Conservation (phyloP, 2,329 filamentous ascomycete genomes). For the Byssothecium circinans region DNA sequence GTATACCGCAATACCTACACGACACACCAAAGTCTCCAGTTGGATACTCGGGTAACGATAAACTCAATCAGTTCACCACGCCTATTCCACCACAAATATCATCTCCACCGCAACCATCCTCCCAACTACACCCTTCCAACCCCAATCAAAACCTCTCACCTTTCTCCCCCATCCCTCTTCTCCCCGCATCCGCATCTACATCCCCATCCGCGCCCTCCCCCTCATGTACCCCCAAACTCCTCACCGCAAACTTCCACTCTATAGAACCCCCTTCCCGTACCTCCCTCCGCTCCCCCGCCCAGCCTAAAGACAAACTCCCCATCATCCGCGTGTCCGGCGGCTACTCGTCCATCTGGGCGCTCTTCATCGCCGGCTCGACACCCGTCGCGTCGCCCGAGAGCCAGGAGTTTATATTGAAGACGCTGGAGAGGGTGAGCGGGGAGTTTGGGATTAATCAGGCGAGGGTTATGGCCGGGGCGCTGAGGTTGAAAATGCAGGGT, state of each 20-base stretch:
- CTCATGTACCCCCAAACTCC: conserved; percentile 8
- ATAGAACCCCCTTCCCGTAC: not conserved
- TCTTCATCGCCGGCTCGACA: conserved; percentile 36
- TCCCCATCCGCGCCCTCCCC: not conserved
- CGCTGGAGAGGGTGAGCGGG: conserved; percentile 66
- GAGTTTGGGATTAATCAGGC: conserved; percentile 41
- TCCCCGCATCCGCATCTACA: not conserved
- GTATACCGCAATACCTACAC: conserved; percentile 39
- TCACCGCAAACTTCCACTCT: conserved; percentile 28
- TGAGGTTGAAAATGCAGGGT: conserved; percentile 23
- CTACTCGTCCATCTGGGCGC: conserved; percentile 34
- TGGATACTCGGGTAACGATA: not conserved
- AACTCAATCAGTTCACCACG: not conserved
- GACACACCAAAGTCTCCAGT: conserved; percentile 28
- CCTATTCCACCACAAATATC: not conserved
- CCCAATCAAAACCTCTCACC: not conserved
- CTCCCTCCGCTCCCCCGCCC: not conserved
- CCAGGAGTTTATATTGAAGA: conserved; percentile 26
- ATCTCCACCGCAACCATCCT: not conserved
- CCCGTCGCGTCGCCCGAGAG: conserved; percentile 25
- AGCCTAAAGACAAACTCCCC: conserved; percentile 25
- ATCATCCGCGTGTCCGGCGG: conserved; percentile 36
- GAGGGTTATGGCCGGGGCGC: conserved; percentile 26
- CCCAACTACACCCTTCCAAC: not conserved
- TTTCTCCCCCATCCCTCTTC: not conserved